These are phyloP conservation scores for Wallacemonas rigidus DNA, from an alignment of 208 protist species.

Conservation along the genomic window DNA sequence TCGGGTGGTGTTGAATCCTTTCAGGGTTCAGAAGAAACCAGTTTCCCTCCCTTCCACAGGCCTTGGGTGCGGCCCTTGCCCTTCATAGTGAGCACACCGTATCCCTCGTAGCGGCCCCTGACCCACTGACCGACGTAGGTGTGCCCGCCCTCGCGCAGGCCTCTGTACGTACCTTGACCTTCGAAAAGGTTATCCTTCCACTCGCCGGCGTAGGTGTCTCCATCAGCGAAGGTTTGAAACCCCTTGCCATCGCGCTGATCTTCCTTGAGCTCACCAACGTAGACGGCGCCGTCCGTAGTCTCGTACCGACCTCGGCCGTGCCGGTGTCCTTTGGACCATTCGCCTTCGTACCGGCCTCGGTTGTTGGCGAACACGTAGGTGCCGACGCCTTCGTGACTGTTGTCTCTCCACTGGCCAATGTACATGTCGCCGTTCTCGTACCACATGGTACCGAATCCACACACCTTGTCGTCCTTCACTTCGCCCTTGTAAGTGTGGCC, in stretches of 20 bases:
- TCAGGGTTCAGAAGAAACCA: background rate
- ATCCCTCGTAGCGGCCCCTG: background rate
- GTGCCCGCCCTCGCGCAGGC: background rate
- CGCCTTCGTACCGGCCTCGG: constrained; percentile 57
- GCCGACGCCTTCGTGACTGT: constrained; percentile 70
- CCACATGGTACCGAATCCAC: constrained; percentile 73
- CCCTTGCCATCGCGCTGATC: constrained; percentile 55
- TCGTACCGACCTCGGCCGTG: constrained; percentile 62
- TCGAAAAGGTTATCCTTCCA: constrained; percentile 78
- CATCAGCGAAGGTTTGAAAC: constrained; percentile 50
- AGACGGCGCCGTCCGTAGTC: constrained; percentile 54
- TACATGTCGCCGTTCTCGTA: constrained; percentile 77
- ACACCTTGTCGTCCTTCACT: constrained; percentile 86
- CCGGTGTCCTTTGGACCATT: constrained; percentile 80
- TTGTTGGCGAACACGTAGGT: constrained; percentile 75
- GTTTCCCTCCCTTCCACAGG: background rate
- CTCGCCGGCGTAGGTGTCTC: constrained; percentile 64
- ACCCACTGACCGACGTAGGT: background rate
- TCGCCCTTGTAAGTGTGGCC: constrained; percentile 47
- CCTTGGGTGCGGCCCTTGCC: background rate
- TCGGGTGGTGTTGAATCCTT: too few relatives aligned
- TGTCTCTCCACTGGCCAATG: constrained; percentile 73
- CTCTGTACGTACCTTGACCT: constrained; percentile 40
- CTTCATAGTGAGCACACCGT: background rate
- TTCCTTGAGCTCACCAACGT: constrained; percentile 49